These are phyloP conservation scores for Sphaerobolus stellatus DNA, from an alignment of 1,284 basidiomycete species.

Conservation along the genomic window DNA sequence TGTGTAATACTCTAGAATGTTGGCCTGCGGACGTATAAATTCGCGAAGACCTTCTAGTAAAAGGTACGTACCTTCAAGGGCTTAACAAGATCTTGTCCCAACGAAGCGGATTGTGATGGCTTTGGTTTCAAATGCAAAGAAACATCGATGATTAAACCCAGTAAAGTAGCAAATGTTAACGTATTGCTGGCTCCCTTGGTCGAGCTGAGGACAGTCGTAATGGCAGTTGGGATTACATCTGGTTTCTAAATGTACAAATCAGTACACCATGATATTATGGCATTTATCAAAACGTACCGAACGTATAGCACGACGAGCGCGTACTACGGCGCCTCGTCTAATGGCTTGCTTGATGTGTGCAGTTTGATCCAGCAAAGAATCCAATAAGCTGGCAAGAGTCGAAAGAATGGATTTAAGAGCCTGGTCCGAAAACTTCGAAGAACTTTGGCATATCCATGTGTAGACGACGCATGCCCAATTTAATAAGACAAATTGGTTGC, in stretches of 20 bases:
- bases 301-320: constrained; percentile 62
- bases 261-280: too few relatives aligned
- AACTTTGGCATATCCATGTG: constrained; percentile 42
- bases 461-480: constrained; percentile 74
- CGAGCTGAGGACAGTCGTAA: constrained; percentile 48
- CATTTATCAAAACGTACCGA: constrained; percentile 45
- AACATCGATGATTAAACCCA: constrained; percentile 64
- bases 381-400: constrained; percentile 51
- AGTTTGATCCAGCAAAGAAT: constrained; percentile 57
- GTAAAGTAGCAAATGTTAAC: constrained; percentile 48
- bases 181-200: constrained; percentile 52
- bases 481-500: constrained; percentile 69
- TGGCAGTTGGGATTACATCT: constrained; percentile 45
- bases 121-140: constrained; percentile 51
- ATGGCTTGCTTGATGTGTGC: constrained; percentile 57
- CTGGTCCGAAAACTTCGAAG: constrained; percentile 29
- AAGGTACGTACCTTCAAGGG: constrained; percentile 43
- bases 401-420: constrained; percentile 26
- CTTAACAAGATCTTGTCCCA: constrained; percentile 40
- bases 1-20: constrained; percentile 54
- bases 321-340: constrained; percentile 58
- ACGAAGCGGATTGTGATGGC: constrained; percentile 37
- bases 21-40: constrained; percentile 35
- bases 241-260: constrained; percentile 41
- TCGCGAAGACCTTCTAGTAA: not conserved